A percentile compares a stretch with the other conserved stretches of the same genome.
These are phyloP conservation scores for Colletotrichum chrysophilum DNA, from an alignment of 2,329 filamentous ascomycete genomes.

Conservation along the genomic window DNA sequence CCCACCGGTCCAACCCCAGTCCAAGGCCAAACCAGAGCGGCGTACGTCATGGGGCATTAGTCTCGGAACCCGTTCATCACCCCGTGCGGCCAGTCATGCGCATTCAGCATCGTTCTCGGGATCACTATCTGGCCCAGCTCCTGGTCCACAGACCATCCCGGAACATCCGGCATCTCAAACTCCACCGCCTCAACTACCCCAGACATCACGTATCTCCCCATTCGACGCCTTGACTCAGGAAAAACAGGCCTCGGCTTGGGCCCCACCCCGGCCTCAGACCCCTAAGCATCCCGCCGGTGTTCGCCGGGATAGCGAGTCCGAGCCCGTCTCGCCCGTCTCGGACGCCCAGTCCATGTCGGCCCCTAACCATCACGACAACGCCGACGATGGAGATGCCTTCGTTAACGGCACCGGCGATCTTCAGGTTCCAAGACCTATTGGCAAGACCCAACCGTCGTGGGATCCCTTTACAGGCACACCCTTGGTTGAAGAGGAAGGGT, in stretches of 20 bases:
- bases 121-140: neutral
- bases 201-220: conserved; percentile 26
- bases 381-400: conserved; percentile 13
- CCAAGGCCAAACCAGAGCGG: conserved; percentile 42
- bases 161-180: conserved; percentile 17
- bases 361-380: neutral
- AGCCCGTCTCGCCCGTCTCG: conserved; percentile 37
- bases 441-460: conserved; percentile 38
- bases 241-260: conserved; percentile 21
- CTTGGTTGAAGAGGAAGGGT: conserved; percentile 41
- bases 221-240: conserved; percentile 24
- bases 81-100: conserved; percentile 26
- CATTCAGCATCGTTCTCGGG: conserved; percentile 11
- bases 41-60: conserved; percentile 51
- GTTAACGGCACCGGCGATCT: conserved; percentile 14
- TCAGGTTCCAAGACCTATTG: conserved; percentile 32
- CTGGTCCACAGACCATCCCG: conserved; percentile 10
- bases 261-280: conserved; percentile 18
- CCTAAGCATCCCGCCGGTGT: conserved; percentile 23
- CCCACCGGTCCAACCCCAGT: conserved; percentile 40
- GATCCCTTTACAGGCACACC: conserved; percentile 38
- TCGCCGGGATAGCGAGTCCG: conserved; percentile 26
- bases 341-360: conserved; percentile 27
- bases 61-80: conserved; percentile 35
- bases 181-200: conserved; percentile 21